Conservation (phyloP, 768 basidiomycete species). For the Lactarius hatsudake region DNA sequence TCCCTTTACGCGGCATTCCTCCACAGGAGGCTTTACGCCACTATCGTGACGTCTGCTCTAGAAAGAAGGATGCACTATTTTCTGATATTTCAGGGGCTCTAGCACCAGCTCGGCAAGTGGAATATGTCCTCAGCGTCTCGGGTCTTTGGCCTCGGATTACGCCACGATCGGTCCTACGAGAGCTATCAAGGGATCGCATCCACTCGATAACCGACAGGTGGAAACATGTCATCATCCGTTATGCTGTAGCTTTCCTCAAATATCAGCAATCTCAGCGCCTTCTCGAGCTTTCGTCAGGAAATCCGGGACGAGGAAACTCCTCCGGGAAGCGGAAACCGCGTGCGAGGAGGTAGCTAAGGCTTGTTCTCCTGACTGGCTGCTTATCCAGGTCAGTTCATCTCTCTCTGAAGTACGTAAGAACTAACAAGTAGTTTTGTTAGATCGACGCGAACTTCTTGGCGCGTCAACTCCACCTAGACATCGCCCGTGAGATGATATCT, state of each 20-base stretch:
- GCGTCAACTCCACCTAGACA: conserved; percentile 41
- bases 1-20: neutral
- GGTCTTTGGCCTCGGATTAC: conserved; percentile 20
- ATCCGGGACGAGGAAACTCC: neutral
- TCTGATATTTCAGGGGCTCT: neutral
- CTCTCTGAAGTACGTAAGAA: no score
- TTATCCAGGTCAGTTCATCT: conserved; percentile 9
- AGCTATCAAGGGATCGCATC: conserved; percentile 28
- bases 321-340: conserved; percentile 1
- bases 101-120: neutral
- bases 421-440: conserved; percentile 29
- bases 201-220: conserved; percentile 7
- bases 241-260: conserved; percentile 9
- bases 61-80: neutral
- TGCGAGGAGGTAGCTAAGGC: neutral
- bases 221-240: neutral
- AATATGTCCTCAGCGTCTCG: neutral
- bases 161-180: conserved; percentile 12
- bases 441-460: conserved; percentile 45
- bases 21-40: neutral
- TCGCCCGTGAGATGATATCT: conserved; percentile 48
- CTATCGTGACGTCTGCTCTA: conserved; percentile 2
- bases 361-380: conserved; percentile 10
- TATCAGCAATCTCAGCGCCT: conserved; percentile 13
- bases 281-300: neutral